These are phyloP conservation scores for Elsinoe necatrix DNA, from an alignment of 2,329 filamentous ascomycete genomes.

Conservation along the genomic window DNA sequence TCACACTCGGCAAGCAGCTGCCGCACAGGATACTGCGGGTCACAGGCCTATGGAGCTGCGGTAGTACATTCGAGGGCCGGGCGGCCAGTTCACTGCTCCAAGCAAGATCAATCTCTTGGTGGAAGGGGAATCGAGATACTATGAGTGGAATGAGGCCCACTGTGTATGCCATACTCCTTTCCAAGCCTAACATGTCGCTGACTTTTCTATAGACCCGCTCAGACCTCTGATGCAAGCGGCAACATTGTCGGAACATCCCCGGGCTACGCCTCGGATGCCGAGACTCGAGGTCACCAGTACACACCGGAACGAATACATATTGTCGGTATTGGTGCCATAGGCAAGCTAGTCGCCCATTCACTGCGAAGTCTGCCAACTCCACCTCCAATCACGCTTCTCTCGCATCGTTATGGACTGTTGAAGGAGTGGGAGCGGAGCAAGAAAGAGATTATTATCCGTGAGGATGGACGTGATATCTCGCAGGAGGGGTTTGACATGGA, in stretches of 20 bases:
- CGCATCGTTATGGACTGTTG: conserved; percentile 48
- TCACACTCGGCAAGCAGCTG: conserved; percentile 36
- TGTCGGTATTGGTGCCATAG: conserved; percentile 72
- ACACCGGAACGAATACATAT: conserved; percentile 53
- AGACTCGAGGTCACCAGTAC: background rate
- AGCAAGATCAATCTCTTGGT: conserved; percentile 15
- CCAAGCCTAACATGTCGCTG: background rate
- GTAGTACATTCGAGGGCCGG: conserved; percentile 37
- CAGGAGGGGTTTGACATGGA: conserved; percentile 40
- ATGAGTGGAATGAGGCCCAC: conserved; percentile 19
- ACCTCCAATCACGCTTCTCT: conserved; percentile 72
- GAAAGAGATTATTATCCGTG: conserved; percentile 40
- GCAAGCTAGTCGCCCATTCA: conserved; percentile 66
- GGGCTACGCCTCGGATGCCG: conserved; percentile 1
- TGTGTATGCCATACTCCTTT: conserved; percentile 2
- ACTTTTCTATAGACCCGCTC: background rate
- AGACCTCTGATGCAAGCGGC: conserved; percentile 20
- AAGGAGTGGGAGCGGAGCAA: conserved; percentile 41
- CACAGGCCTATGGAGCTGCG: conserved; percentile 32
- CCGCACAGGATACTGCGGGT: conserved; percentile 39
- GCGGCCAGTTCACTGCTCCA: conserved; percentile 27
- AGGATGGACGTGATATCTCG: conserved; percentile 32
- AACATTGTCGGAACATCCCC: conserved; percentile 23
- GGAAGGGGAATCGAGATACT: conserved; percentile 16
- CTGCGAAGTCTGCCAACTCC: conserved; percentile 52